Base-by-base conservation (phyloP, 1,139 yeast genomes). In the Kurtzmaniella quercitrusa region DNA sequence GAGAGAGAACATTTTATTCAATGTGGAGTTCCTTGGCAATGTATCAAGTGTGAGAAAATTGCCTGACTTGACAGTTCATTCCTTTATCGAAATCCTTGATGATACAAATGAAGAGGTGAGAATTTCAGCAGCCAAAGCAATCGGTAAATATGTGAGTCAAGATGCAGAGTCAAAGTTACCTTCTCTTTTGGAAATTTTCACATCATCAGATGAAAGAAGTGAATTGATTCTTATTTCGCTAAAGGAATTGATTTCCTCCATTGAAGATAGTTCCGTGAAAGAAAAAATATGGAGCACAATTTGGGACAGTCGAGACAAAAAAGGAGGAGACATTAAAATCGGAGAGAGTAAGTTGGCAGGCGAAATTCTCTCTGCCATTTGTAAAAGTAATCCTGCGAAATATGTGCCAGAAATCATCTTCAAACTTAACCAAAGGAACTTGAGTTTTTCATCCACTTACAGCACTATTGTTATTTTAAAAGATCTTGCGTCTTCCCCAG, bases 101-200 rank as follows among this genome's bases (percentile, higher is more conserved):
- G 43, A 54, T 4, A 41, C 48, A 16, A 54, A 52, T 39, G 78
- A 71, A 15, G 58, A 60, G 6, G 58, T 75, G 9, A 69, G 69
- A 44, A 49, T 64, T 17, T 77, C 77, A 6, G 71, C 82, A 1
- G 77, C 85, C 0, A 70, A 72, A 40, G 69, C 85, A 0, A 60
- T 81, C 34, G 85, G 88, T 1, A 68, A 74, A 12, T 57, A 78
- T 24, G 68, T 75, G 7, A 63, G 73, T 10, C 62, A 63, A 27
- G 66, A 75, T 47, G 52, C 70, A 7, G 53, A 57, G 1, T 50
- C 49, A 2, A 67, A 73, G 46, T 54, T 77, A 18, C 60, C 64
- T 1, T 51, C 50, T 3, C 55, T 77, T 38, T 48, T 77, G 21
- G 43, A 47, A 1, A 52, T 59, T 34, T 52, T 73, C 33, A 46